These are phyloP conservation scores for Solanum chilense DNA, from an alignment of 257 asterid species.

Conservation along the genomic window DNA sequence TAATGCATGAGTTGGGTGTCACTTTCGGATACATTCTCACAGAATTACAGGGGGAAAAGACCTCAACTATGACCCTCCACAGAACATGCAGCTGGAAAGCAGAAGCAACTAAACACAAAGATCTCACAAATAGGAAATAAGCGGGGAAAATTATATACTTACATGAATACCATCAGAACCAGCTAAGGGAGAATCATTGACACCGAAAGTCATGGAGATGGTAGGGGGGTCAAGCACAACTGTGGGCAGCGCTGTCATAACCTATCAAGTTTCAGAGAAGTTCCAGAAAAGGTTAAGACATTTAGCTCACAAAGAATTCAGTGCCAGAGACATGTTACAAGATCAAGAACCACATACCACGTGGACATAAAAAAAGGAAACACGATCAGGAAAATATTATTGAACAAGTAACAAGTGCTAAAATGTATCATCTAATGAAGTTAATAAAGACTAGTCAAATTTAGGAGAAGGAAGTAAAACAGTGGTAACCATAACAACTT, in stretches of 20 bases:
- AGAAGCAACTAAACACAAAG: background rate
- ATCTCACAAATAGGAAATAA: background rate
- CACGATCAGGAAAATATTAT: background rate
- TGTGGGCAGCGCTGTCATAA: conserved; percentile 74
- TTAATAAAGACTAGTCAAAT: background rate
- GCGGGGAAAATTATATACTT: conserved; percentile 12
- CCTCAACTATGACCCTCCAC: background rate
- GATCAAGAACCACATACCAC: background rate
- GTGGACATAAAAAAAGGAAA: background rate
- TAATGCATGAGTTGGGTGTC: background rate
- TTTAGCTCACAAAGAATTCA: background rate
- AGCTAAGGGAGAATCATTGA: conserved; percentile 96
- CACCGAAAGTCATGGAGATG: conserved; percentile 97
- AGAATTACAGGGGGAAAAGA: background rate
- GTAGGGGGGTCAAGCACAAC: conserved; percentile 98
- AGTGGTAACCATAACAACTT: background rate
- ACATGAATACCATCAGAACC: conserved; percentile 95
- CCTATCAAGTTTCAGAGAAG: conserved; percentile 29
- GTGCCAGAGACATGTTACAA: background rate
- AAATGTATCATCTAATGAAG: background rate
- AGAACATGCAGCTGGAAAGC: background rate
- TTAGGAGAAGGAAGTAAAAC: background rate
- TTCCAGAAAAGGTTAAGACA: background rate
- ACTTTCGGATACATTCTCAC: background rate
- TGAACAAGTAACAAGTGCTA: background rate